Percentiles rank a stretch among this genome's conserved stretches.
phyloP scores from a whole-genome alignment of 176 grass and related monocot species.

The Triticum timopheevii region DNA sequence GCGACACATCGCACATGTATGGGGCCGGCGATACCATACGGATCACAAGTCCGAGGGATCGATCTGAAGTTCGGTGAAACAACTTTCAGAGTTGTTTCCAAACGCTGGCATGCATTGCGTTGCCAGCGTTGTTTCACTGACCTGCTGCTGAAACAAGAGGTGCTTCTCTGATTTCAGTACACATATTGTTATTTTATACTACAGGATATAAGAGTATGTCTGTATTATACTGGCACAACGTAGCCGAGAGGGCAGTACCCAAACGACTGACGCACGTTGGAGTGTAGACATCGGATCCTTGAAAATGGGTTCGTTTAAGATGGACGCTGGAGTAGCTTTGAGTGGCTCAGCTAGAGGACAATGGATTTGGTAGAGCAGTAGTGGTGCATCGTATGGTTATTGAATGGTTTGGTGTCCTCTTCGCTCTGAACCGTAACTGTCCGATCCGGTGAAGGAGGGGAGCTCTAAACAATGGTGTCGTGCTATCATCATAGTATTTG shows the following conservation, averaged over 20 bases:
- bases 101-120: too few species aligned
- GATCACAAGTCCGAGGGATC: too few species aligned
- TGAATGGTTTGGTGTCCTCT: slow-evolving; percentile 23
- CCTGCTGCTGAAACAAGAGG: background rate
- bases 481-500: too few species aligned
- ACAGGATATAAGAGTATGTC: background rate
- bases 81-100: too few species aligned
- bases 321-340: slow-evolving; percentile 24
- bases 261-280: slow-evolving; percentile 39
- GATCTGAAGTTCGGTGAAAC: background rate
- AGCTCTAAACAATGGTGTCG: background rate
- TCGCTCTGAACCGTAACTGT: background rate
- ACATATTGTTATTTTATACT: background rate
- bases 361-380: background rate
- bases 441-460: background rate
- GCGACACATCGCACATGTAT: background rate
- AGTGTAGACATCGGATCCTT: slow-evolving; percentile 22
- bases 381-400: slow-evolving; percentile 16
- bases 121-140: background rate
- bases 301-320: slow-evolving; percentile 21
- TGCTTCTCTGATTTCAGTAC: background rate
- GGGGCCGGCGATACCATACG: background rate
- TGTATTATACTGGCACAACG: background rate
- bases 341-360: background rate
- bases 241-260: background rate